These are phyloP conservation scores for Phaffia tasmanica DNA, from an alignment of 768 basidiomycete genomes.

Conservation along the genomic window DNA sequence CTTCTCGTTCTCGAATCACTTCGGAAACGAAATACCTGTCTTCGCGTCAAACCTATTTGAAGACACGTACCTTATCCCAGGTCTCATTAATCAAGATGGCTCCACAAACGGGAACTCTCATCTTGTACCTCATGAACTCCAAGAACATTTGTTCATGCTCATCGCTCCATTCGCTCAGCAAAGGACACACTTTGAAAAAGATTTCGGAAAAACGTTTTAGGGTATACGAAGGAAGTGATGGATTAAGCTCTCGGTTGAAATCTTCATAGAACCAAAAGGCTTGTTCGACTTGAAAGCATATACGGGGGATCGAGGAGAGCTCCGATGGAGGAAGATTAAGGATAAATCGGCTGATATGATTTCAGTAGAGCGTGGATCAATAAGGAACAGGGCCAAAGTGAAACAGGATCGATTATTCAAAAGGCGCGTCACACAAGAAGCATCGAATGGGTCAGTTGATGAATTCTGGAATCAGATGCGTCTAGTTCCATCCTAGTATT, in stretches of 20 bases:
- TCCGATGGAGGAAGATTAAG: constrained; percentile 92
- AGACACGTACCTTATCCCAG: constrained; percentile 70
- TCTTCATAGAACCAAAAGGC: constrained; percentile 99
- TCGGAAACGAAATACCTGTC: neutral
- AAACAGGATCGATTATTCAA: constrained; percentile 30
- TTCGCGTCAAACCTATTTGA: no score
- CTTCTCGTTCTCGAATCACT: neutral
- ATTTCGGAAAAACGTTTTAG: constrained; percentile 89
- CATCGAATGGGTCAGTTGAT: constrained; percentile 7
- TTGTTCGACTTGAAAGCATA: constrained; percentile 98
- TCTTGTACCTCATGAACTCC: constrained; percentile 92
- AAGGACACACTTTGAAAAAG: constrained; percentile 72
- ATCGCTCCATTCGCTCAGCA: constrained; percentile 68
- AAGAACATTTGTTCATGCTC: constrained; percentile 78
- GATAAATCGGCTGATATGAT: constrained; percentile 66
- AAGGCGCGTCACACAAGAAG: constrained; percentile 20
- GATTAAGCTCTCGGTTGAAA: constrained; percentile 76
- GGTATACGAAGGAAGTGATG: constrained; percentile 70
- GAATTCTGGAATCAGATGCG: neutral
- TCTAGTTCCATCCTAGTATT: neutral
- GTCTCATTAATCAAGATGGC: constrained; percentile 86
- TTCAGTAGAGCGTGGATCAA: constrained; percentile 31
- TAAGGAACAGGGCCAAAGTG: constrained; percentile 31
- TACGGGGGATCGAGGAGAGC: constrained; percentile 74
- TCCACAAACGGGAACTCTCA: constrained; percentile 90